Percentiles rank a stretch among this genome's conserved stretches.
These are phyloP conservation scores for Scheffersomyces segobiensis DNA, from an alignment of 1,139 yeast species.

Conservation along the genomic window DNA sequence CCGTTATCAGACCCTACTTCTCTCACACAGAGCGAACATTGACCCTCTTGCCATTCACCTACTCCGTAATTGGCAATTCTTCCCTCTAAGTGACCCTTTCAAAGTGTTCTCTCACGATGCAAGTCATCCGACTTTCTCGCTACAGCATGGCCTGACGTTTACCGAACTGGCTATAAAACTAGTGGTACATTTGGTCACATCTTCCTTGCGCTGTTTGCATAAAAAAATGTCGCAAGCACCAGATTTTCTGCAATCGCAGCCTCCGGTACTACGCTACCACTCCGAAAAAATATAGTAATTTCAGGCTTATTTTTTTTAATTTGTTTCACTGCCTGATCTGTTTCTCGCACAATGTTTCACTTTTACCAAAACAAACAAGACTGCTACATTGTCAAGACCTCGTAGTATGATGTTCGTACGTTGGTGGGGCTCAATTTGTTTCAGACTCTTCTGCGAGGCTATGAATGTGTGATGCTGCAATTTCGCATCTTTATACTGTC, in stretches of 20 bases:
- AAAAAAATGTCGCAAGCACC: background rate
- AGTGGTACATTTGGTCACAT: background rate
- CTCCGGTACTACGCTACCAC: background rate
- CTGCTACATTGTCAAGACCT: background rate
- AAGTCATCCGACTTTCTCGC: background rate
- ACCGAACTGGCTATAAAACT: background rate
- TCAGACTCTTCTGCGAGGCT: background rate
- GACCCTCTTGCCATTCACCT: background rate
- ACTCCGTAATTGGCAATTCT: background rate
- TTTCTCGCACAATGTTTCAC: background rate
- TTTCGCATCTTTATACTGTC: background rate
- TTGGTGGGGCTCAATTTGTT: background rate
- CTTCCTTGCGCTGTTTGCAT: background rate
- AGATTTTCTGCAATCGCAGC: background rate
- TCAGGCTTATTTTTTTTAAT: background rate
- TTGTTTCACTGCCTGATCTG: background rate
- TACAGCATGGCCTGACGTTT: background rate
- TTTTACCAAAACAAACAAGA: background rate
- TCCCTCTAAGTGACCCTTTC: background rate
- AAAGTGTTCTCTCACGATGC: background rate
- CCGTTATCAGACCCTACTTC: too few species aligned
- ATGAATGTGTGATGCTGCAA: background rate
- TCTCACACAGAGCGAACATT: background rate
- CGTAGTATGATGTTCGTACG: background rate
- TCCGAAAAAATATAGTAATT: background rate